These are phyloP conservation scores for Pythium dissimile DNA, from an alignment of 352 stramenopile genomes.

Conservation along the genomic window DNA sequence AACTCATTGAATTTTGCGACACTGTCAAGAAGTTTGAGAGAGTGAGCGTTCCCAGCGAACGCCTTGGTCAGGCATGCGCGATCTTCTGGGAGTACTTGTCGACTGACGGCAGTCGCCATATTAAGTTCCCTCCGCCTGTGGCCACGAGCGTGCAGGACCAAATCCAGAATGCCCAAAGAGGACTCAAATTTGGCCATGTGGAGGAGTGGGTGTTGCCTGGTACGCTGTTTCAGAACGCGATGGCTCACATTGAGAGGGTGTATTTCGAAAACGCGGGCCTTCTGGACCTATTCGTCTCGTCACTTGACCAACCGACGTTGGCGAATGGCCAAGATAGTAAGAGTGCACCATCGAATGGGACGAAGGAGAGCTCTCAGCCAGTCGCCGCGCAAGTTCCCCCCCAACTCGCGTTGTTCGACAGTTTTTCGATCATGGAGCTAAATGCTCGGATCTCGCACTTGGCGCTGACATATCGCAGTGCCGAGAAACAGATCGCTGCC, in stretches of 20 bases:
- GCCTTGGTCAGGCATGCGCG: slow-evolving; percentile 65
- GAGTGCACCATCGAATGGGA: slow-evolving; percentile 9
- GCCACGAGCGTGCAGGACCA: slow-evolving; percentile 50
- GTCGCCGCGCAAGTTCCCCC: slow-evolving; percentile 42
- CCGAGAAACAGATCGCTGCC: slow-evolving; percentile 27
- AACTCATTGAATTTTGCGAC: slow-evolving; percentile 79
- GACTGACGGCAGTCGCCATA: slow-evolving; percentile 44
- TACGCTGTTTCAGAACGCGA: slow-evolving; percentile 67
- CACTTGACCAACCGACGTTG: slow-evolving; percentile 45
- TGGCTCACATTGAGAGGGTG: slow-evolving; percentile 59
- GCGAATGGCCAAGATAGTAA: slow-evolving; percentile 23
- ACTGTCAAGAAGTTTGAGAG: slow-evolving; percentile 83
- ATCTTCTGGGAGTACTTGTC: slow-evolving; percentile 87
- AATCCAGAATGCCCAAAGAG: slow-evolving; percentile 59
- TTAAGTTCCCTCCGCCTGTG: slow-evolving; percentile 62
- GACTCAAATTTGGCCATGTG: slow-evolving; percentile 18
- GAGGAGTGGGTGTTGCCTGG: slow-evolving; percentile 29
- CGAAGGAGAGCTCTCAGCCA: neutral
- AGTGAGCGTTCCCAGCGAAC: slow-evolving; percentile 58
- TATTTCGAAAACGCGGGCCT: slow-evolving; percentile 70
- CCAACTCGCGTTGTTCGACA: slow-evolving; percentile 77
- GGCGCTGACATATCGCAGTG: slow-evolving; percentile 22
- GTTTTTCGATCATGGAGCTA: slow-evolving; percentile 86
- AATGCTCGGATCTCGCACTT: slow-evolving; percentile 74
- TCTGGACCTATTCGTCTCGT: slow-evolving; percentile 76